Evolutionary conservation across 805 yeast species (phyloP).

Genomic region (Wickerhamiella nectarea): DNA sequence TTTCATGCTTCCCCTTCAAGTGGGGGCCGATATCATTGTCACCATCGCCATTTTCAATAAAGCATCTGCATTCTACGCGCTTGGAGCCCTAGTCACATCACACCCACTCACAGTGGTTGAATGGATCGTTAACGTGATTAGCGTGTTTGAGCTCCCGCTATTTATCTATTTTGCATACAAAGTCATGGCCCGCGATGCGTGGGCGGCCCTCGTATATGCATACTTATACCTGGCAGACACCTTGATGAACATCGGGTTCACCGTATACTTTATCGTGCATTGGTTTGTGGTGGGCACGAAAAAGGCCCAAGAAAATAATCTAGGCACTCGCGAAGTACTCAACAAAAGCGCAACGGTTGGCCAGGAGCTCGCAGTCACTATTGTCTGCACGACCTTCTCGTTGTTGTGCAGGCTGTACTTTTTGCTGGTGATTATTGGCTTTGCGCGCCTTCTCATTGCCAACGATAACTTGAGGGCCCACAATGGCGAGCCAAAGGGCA

Average conservation of each 20-base stretch:
- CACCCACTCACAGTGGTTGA: constrained; percentile 74
- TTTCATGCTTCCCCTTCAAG: constrained; percentile 59
- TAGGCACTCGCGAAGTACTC: constrained; percentile 11
- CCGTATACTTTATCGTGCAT: constrained; percentile 54
- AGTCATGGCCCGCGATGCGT: constrained; percentile 41
- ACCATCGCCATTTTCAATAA: constrained; percentile 72
- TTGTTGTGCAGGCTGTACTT: constrained; percentile 40
- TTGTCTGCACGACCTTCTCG: constrained; percentile 35
- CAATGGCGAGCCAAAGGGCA: constrained; percentile 25
- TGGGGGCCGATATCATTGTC: constrained; percentile 74
- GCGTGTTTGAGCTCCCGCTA: constrained; percentile 49
- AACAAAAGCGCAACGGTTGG: constrained; percentile 22
- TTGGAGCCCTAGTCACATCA: constrained; percentile 70
- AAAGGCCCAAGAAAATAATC: constrained; percentile 17
- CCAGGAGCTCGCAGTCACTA: constrained; percentile 31
- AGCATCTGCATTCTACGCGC: constrained; percentile 78
- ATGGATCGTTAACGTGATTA: constrained; percentile 61
- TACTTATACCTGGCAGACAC: constrained; percentile 58
- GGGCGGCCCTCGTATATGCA: constrained; percentile 49
- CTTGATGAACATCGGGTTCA: constrained; percentile 48
- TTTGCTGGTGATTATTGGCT: constrained; percentile 40
- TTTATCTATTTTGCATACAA: constrained; percentile 45
- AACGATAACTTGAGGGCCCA: constrained; percentile 26
- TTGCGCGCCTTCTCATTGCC: constrained; percentile 40
- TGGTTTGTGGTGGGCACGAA: constrained; percentile 43